Conservation (phyloP, 225 moss, liverwort and hornwort genomes). For the Takakia lepidozioides region DNA sequence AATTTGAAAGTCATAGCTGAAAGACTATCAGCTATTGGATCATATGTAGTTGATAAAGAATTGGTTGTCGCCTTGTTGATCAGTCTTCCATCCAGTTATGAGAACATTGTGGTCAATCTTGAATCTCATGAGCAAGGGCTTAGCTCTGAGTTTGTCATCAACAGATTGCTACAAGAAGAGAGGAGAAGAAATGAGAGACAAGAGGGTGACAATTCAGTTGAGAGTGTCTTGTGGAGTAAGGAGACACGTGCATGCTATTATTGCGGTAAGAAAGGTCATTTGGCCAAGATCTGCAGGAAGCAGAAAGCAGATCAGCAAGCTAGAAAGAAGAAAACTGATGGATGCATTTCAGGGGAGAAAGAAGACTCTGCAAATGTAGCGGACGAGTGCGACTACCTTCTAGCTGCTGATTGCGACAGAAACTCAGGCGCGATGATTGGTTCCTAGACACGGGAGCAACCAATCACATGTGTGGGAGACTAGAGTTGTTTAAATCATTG, state of each 20-base stretch:
- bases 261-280: not conserved
- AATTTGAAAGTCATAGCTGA: too few relatives aligned
- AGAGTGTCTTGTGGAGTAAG: not conserved
- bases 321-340: not conserved
- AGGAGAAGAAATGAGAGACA: not conserved
- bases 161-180: slow-evolving; percentile 1
- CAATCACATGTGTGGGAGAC: not conserved
- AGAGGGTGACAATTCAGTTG: not conserved
- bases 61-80: too few relatives aligned
- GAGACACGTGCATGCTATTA: not conserved
- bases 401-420: not conserved
- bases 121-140: too few relatives aligned
- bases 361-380: not conserved
- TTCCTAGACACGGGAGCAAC: not conserved
- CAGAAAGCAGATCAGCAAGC: not conserved
- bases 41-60: too few relatives aligned
- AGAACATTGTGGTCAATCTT: too few relatives aligned
- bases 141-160: too few relatives aligned
- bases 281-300: not conserved
- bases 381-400: not conserved
- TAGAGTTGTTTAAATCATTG: not conserved
- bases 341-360: not conserved
- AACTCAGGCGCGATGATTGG: not conserved
- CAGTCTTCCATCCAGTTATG: too few relatives aligned
- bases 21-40: too few relatives aligned